Percentiles rank a stretch among this genome's conserved stretches.
Conservation (phyloP, 768 basidiomycete genomes). For the Pholiota conissans region DNA sequence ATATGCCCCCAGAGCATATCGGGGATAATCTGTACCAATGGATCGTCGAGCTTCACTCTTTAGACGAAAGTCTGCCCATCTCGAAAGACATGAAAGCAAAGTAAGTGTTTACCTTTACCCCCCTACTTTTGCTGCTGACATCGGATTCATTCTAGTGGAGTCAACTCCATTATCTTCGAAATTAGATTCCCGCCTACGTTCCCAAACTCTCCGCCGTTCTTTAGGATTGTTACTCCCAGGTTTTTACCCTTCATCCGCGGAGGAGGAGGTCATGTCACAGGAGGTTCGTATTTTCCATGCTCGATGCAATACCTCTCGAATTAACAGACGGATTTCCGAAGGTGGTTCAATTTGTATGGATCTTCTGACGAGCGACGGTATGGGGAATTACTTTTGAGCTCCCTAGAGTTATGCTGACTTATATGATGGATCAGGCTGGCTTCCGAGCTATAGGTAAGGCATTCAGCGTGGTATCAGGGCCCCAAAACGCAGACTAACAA, state of each 20-base stretch:
- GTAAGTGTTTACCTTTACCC: constrained; percentile 28
- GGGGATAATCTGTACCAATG: constrained; percentile 72
- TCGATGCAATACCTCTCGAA: neutral
- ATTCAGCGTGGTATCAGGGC: too few relatives aligned
- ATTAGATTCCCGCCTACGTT: constrained; percentile 67
- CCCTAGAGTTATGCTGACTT: neutral
- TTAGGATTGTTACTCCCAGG: constrained; percentile 72
- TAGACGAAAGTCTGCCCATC: constrained; percentile 60
- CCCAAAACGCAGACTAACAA: neutral
- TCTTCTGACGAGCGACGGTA: constrained; percentile 62
- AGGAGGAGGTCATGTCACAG: constrained; percentile 70
- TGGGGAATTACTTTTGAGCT: constrained; percentile 10
- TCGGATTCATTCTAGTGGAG: constrained; percentile 31
- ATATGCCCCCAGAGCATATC: constrained; percentile 64
- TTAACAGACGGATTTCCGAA: constrained; percentile 17
- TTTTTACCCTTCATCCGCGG: constrained; percentile 71
- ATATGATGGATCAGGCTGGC: constrained; percentile 48
- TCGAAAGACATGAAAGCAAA: constrained; percentile 56
- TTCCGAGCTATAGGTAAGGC: constrained; percentile 61
- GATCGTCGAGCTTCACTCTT: constrained; percentile 74
- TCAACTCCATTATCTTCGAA: constrained; percentile 72
- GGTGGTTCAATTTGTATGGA: constrained; percentile 81
- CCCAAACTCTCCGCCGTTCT: constrained; percentile 73
- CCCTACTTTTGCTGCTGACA: neutral
- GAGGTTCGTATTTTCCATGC: constrained; percentile 34